These are phyloP conservation scores for Parathielavia hyrcaniae DNA, from an alignment of 495 filamentous ascomycete genomes.

Conservation along the genomic window DNA sequence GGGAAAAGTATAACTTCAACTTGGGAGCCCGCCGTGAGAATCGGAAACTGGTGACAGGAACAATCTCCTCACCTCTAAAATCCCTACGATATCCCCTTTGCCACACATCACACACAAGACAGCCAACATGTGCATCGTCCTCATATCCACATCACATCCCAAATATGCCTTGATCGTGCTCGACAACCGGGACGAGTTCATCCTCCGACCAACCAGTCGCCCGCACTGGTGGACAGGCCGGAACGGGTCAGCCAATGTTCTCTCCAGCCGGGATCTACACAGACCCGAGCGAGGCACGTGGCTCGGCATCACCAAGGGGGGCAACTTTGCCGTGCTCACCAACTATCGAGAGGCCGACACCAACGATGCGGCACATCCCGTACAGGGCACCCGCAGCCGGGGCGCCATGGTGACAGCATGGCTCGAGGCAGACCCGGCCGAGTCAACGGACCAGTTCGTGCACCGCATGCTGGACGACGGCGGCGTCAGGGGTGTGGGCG, in stretches of 20 bases:
- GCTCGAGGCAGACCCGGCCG: constrained; percentile 50
- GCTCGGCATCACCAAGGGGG: constrained; percentile 81
- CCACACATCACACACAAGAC: background rate
- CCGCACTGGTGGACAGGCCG: constrained; percentile 73
- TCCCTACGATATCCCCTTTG: background rate
- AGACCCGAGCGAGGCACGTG: constrained; percentile 69
- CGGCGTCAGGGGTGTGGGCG: constrained; percentile 69
- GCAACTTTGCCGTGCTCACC: constrained; percentile 83
- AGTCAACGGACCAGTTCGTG: constrained; percentile 60
- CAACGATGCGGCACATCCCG: constrained; percentile 45
- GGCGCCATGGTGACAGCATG: constrained; percentile 85
- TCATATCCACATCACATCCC: constrained; percentile 86
- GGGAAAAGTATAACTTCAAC: background rate
- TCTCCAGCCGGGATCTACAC: constrained; percentile 48
- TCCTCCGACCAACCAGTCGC: constrained; percentile 76
- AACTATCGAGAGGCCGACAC: constrained; percentile 81
- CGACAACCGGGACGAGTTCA: constrained; percentile 94
- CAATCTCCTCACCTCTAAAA: too few relatives aligned
- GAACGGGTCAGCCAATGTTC: constrained; percentile 27
- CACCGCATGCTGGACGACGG: constrained; percentile 59
- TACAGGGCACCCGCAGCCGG: constrained; percentile 59
- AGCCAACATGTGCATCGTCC: constrained; percentile 78
- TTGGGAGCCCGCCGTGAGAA: too few relatives aligned
- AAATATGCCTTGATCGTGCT: constrained; percentile 82
- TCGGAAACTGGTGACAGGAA: too few relatives aligned